Percentiles rank a stretch among this genome's conserved stretches.
These are phyloP conservation scores for Salix koriyanagi DNA, from an alignment of 345 rosid species.

Conservation along the genomic window DNA sequence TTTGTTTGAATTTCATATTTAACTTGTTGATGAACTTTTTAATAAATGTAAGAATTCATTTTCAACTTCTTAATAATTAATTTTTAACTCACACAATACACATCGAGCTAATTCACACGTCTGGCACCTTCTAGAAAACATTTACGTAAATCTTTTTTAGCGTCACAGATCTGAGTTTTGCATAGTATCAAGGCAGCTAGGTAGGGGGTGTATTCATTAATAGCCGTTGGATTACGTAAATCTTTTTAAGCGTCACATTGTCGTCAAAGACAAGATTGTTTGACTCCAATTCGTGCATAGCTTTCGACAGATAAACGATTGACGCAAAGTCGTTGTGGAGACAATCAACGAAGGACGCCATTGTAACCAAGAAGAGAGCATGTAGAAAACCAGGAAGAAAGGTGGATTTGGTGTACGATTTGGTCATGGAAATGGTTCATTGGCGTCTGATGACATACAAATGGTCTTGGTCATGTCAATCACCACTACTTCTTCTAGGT, in stretches of 20 bases:
- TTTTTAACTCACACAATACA: too few relatives aligned
- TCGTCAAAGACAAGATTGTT: constrained; percentile 43
- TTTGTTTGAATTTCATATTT: too few relatives aligned
- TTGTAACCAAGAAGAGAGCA: constrained; percentile 9
- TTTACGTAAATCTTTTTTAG: too few relatives aligned
- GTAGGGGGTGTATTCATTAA: background rate
- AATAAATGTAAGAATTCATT: too few relatives aligned
- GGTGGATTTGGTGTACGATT: background rate
- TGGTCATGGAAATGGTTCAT: background rate
- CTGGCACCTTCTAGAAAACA: too few relatives aligned
- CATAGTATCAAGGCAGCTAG: background rate
- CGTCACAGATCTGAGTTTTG: too few relatives aligned
- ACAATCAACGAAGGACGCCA: background rate
- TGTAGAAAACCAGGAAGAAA: constrained; percentile 2
- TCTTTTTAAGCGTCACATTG: constrained; percentile 19
- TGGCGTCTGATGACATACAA: background rate
- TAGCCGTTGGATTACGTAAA: constrained; percentile 29
- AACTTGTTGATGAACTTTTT: too few relatives aligned
- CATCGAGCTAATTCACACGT: too few relatives aligned
- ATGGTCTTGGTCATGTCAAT: constrained; percentile 22
- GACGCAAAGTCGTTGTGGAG: constrained; percentile 2
- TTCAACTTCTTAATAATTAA: too few relatives aligned
- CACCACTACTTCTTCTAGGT: background rate
- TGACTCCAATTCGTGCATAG: constrained; percentile 21
- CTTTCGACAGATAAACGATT: background rate